phyloP scores from a whole-genome alignment of 805 yeast species.

The Metahyphopichia silvanorum region DNA sequence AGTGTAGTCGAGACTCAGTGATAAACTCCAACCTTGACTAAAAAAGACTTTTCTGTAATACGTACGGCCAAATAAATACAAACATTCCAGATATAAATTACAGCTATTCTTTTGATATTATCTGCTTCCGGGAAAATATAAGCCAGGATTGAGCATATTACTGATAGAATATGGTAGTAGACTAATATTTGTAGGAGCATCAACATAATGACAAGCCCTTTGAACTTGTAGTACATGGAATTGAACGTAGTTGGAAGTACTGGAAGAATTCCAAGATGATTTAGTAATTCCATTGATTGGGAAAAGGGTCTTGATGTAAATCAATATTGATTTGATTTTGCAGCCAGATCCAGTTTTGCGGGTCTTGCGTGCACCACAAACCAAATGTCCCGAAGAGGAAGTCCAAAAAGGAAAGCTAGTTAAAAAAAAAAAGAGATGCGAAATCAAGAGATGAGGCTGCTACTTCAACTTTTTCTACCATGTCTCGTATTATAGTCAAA shows the following conservation, averaged over 20 bases:
- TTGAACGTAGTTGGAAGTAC: constrained; percentile 11
- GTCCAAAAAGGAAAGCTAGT: too few relatives aligned
- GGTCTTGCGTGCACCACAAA: too few relatives aligned
- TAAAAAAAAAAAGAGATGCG: too few relatives aligned
- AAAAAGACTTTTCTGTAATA: constrained; percentile 1
- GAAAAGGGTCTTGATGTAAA: too few relatives aligned
- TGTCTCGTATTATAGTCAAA: constrained; percentile 90
- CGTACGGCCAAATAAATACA: constrained; percentile 28
- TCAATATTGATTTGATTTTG: too few relatives aligned
- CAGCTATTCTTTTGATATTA: constrained; percentile 13
- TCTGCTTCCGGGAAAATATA: constrained; percentile 18
- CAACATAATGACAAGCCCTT: constrained; percentile 15
- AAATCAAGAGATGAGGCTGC: too few relatives aligned
- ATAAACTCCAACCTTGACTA: not conserved
- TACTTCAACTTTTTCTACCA: too few relatives aligned
- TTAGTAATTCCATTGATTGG: constrained; percentile 26
- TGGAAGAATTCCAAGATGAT: constrained; percentile 28
- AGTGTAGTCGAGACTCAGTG: constrained; percentile 5
- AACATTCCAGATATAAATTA: constrained; percentile 25
- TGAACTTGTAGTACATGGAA: constrained; percentile 5
- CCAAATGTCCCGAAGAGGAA: too few relatives aligned
- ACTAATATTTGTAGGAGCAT: constrained; percentile 12
- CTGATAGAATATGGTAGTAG: constrained; percentile 19
- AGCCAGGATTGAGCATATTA: constrained; percentile 8
- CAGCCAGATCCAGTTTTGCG: too few relatives aligned